A percentile compares a stretch with the other conserved stretches of the same genome.
These are phyloP conservation scores for Fagopyrum homotropicum DNA, from an alignment of 148 eudicot species.

Conservation along the genomic window DNA sequence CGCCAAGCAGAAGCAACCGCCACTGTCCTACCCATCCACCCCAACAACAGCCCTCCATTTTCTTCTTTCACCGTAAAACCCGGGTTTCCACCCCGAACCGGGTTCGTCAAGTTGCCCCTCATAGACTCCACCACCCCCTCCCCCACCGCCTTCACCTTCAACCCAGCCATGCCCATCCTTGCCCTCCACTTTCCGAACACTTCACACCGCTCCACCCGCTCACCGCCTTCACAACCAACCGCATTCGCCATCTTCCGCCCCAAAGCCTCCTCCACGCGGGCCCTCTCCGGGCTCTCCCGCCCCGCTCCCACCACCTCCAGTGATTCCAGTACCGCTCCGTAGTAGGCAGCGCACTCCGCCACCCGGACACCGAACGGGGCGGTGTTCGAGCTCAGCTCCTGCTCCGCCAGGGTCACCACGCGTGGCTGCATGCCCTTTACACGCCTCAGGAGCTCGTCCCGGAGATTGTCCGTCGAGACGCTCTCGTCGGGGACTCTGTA, in stretches of 20 bases:
- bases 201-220: slow-evolving; percentile 83
- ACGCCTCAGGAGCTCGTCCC: slow-evolving; percentile 74
- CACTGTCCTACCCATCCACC: slow-evolving; percentile 72
- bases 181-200: slow-evolving; percentile 93
- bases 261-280: slow-evolving; percentile 66
- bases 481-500: slow-evolving; percentile 77
- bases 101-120: slow-evolving; percentile 25
- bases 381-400: slow-evolving; percentile 71
- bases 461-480: slow-evolving; percentile 72
- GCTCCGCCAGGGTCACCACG: slow-evolving; percentile 78
- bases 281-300: slow-evolving; percentile 37
- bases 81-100: slow-evolving; percentile 49
- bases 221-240: slow-evolving; percentile 78
- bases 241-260: slow-evolving; percentile 55
- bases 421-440: slow-evolving; percentile 57
- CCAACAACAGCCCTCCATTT: slow-evolving; percentile 58
- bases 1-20: slow-evolving; percentile 86
- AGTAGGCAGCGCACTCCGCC: slow-evolving; percentile 46
- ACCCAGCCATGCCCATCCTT: slow-evolving; percentile 86
- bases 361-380: slow-evolving; percentile 67
- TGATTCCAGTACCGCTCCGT: slow-evolving; percentile 64
- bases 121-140: slow-evolving; percentile 49
- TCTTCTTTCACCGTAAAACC: slow-evolving; percentile 62
- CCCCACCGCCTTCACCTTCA: slow-evolving; percentile 32
- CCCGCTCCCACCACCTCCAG: slow-evolving; percentile 47